Conservation (phyloP, 805 yeast genomes). For the Myxozyma sirexii region DNA sequence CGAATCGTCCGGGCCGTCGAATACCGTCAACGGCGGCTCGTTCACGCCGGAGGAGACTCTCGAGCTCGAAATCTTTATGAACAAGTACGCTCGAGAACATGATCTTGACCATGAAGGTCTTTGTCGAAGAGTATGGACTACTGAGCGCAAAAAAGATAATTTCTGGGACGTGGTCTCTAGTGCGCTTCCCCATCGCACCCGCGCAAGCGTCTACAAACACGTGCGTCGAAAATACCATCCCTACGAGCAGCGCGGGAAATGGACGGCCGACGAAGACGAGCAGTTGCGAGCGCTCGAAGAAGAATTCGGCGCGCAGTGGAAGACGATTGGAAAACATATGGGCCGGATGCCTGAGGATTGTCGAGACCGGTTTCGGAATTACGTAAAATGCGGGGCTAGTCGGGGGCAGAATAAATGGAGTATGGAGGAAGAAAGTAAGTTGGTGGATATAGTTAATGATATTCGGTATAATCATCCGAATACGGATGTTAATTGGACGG, state of each 20-base stretch:
- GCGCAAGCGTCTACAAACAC: conserved; percentile 91
- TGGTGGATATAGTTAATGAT: conserved; percentile 58
- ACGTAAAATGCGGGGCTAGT: conserved; percentile 83
- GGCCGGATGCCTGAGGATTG: conserved; percentile 98
- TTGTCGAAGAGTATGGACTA: conserved; percentile 85
- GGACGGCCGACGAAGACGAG: conserved; percentile 83
- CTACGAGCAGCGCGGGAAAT: conserved; percentile 83
- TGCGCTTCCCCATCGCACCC: conserved; percentile 79
- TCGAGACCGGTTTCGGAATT: conserved; percentile 94
- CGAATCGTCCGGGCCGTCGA: not conserved
- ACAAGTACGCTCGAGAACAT: conserved; percentile 66
- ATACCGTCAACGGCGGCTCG: conserved; percentile 39
- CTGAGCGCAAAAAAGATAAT: conserved; percentile 79
- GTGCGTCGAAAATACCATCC: conserved; percentile 87
- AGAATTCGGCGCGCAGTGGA: conserved; percentile 84
- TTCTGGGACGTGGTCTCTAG: conserved; percentile 85
- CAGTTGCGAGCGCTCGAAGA: conserved; percentile 63
- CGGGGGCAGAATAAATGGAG: conserved; percentile 83
- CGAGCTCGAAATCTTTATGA: conserved; percentile 73
- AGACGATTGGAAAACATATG: conserved; percentile 72
- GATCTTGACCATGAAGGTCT: conserved; percentile 66
- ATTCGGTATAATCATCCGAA: conserved; percentile 49
- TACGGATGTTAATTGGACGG: conserved; percentile 77
- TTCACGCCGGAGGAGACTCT: conserved; percentile 68
- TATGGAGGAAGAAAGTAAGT: conserved; percentile 63